Base-by-base conservation (phyloP, 2,329 filamentous ascomycete species). In the Pyrenochaeta sp. region DNA sequence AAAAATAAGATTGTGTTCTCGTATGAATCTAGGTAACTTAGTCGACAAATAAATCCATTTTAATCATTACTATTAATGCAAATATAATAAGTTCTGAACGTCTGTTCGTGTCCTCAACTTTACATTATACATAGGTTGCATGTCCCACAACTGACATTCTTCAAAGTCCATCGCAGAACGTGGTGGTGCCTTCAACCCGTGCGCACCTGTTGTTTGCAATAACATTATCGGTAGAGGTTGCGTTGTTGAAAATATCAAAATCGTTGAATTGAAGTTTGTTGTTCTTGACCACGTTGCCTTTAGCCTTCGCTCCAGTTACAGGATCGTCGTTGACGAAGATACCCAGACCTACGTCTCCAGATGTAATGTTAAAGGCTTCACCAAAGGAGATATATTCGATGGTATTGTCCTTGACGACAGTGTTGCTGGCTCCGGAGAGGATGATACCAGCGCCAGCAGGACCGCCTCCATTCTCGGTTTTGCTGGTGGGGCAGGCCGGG, bases 381-480 rank as follows among this genome's bases (percentile, higher is more conserved):
- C 47, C 45, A 20, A 40, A 33, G 15, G 30, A 30, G 15, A 45
- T 36, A 17, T 46, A 31, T 7, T 47, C 43, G n/a, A 61, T 46
- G n/a, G 36, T 42, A 21, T 61, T 61, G 9, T 45, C 31, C 29
- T 54, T 42, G 29, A 61, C 49, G n/a, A 61, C 27, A 1, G 58
- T 52, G 18, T 58, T 48, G 6, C 23, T 50, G 3, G 54, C 54
- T 15, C 58, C 55, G 2, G 37, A 21, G 1, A 61, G 14, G 4
- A 45, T 36, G 14, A 61, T 56, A 1, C 58, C 58, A 7, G 55
- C 51, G 5, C 49, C 51, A 10, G 42, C 20, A 3, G 55, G 49
- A 5, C 49, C 51, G 6, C 37, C 20, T 9, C 30, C 18, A 35
- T 27, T 17, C 23, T 4, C 4, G 23, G 23, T 27, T 18, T 15